Evolutionary conservation across 2,329 filamentous ascomycete species (phyloP).

Genomic region (Trichophyton schoenleinii): DNA sequence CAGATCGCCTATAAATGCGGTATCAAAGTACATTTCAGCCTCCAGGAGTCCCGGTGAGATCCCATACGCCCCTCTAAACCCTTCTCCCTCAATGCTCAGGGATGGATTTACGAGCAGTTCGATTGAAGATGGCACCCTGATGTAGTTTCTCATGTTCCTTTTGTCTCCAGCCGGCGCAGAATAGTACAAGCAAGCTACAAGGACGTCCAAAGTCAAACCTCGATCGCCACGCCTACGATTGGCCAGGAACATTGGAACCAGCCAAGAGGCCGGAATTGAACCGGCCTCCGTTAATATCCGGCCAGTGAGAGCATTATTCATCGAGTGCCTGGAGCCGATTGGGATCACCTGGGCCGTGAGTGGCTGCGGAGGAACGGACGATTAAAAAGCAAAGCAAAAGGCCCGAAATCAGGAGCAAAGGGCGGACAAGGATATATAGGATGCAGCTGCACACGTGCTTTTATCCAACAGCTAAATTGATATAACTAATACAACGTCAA

Average conservation of each 20-base stretch:
- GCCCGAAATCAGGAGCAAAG: background rate
- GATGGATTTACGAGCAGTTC: background rate
- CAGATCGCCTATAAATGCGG: background rate
- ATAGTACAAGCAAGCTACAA: background rate
- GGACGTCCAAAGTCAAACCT: background rate
- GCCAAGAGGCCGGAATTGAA: slow-evolving; percentile 30
- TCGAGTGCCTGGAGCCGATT: background rate
- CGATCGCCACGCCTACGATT: slow-evolving; percentile 6
- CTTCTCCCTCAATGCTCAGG: background rate
- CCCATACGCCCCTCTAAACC: background rate
- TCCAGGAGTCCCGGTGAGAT: background rate
- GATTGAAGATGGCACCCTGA: background rate
- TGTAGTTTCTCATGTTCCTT: background rate
- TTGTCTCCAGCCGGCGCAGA: background rate
- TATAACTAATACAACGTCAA: background rate
- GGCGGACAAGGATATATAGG: background rate
- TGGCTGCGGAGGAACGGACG: background rate
- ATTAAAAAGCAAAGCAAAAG: background rate
- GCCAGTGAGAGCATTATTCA: background rate
- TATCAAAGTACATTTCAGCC: background rate
- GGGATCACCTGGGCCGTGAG: background rate
- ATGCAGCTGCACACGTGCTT: background rate
- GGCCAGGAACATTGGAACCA: slow-evolving; percentile 18
- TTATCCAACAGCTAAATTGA: background rate
- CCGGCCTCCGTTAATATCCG: slow-evolving; percentile 26